Percentiles rank a stretch among this genome's conserved stretches.
Conservation (phyloP, 2,329 filamentous ascomycete genomes). For the Cryphonectria nitschkei region DNA sequence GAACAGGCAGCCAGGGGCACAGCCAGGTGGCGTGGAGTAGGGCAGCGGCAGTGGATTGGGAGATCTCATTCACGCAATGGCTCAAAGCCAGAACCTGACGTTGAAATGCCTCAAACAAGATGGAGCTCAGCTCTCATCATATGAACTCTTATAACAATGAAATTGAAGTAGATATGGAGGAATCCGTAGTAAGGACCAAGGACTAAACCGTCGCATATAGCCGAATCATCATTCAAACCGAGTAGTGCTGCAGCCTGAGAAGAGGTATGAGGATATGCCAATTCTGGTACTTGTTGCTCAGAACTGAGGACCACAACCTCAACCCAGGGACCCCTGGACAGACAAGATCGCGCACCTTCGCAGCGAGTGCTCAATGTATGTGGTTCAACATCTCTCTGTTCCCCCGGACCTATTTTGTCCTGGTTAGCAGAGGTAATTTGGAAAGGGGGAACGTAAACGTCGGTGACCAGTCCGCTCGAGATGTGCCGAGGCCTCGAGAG, state of each 20-base stretch:
- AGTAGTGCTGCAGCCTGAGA: background rate
- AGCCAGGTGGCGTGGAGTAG: background rate
- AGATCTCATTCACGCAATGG: background rate
- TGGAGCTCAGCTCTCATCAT: background rate
- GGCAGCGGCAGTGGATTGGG: background rate
- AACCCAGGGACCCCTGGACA: background rate
- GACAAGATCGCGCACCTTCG: background rate
- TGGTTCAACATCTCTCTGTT: conserved; percentile 10
- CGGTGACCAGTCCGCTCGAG: background rate
- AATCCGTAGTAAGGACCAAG: background rate
- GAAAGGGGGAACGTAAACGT: background rate
- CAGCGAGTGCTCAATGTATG: background rate
- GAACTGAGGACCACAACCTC: too few species aligned
- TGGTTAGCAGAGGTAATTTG: conserved; percentile 35
- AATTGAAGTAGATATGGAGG: background rate
- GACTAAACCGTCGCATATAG: too few species aligned
- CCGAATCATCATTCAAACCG: background rate
- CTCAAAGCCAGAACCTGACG: background rate
- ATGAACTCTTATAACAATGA: background rate
- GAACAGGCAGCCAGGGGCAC: background rate
- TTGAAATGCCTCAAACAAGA: background rate
- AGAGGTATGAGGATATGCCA: background rate
- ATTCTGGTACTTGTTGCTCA: background rate
- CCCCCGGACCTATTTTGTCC: background rate
- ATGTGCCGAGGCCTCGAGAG: background rate